phyloP scores from a whole-genome alignment of 2,329 filamentous ascomycete genomes.

The Beauveria scarabaeidicola region DNA sequence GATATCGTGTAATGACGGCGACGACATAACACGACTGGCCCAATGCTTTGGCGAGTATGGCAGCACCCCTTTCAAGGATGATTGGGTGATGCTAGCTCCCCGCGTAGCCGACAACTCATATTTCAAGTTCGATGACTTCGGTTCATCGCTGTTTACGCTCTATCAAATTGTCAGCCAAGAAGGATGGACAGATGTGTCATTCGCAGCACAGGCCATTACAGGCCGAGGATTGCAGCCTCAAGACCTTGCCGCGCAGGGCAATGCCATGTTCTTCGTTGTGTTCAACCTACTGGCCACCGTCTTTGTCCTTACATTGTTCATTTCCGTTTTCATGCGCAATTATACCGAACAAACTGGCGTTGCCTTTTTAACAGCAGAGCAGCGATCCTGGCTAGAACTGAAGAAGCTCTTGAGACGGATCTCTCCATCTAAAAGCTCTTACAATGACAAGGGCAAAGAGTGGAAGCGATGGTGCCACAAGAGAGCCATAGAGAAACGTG shows the following conservation, averaged over 20 bases:
- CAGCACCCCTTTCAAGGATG: conserved; percentile 60
- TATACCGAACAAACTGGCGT: conserved; percentile 98
- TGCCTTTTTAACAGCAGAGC: conserved; percentile 88
- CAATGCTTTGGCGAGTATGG: conserved; percentile 81
- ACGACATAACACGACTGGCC: conserved; percentile 48
- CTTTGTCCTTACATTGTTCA: conserved; percentile 93
- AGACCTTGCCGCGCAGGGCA: conserved; percentile 63
- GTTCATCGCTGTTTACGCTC: conserved; percentile 86
- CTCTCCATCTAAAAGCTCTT: conserved; percentile 86
- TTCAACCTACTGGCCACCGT: conserved; percentile 96
- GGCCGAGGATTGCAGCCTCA: conserved; percentile 66
- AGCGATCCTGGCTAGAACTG: conserved; percentile 92
- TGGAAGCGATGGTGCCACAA: conserved; percentile 96
- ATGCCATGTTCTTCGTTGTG: conserved; percentile 87
- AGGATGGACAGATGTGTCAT: conserved; percentile 93
- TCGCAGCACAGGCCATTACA: conserved; percentile 72
- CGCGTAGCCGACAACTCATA: conserved; percentile 73
- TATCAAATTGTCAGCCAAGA: conserved; percentile 99
- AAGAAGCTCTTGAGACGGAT: conserved; percentile 88
- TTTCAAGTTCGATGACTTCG: conserved; percentile 92
- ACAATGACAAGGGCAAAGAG: conserved; percentile 62
- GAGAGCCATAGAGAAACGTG: conserved; percentile 85
- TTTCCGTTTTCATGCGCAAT: conserved; percentile 99
- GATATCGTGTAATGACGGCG: conserved; percentile 60
- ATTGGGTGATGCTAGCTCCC: conserved; percentile 78